Base-by-base conservation (phyloP, 2,329 filamentous ascomycete species). In the Hyphodiscus sp. region DNA sequence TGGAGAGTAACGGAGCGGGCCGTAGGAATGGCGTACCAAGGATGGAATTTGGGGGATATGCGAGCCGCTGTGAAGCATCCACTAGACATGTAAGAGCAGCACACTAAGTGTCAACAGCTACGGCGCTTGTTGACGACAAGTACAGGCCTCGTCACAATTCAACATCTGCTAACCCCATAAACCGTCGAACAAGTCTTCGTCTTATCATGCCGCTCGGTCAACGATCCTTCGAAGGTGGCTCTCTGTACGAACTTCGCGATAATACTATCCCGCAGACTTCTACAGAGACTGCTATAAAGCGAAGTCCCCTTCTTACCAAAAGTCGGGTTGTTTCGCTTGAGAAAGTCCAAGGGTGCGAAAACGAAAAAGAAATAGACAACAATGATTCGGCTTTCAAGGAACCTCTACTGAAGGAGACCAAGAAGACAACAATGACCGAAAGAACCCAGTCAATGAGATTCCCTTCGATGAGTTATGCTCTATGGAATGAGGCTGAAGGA, bases 141-240 rank as follows among this genome's bases (percentile, higher is more conserved):
- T 23, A 29, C 23, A 48, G 46, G 9, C 11, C 16, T 15, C 29
- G 41, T 10, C 29, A 19, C 49, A 19, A 45, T 33, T 38, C 53
- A 20, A 41, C 51, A 55, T 59, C 56, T 18, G 63, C 65, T 49
- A 63, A 53, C 15, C 60, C 61, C 2, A 52, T 65, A 46, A 63
- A 64, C 47, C 30, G 19, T 23, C 47, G 41, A 30, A 23, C 49
- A 23, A 50, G 45, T 50, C 20, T 30, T 26, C 55, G 46, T 52
- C 57, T 47, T 42, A 50, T 60, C 20, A 60, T 50, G 20, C 59
- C 58, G 13, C 47, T 46, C 52, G 46, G 55, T 54, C 18, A 33
- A 41, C 23, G 48, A 43, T 47, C 50, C 45, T 20, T 48, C 4
- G 47, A 60, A 26, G 52, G 42, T 20, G 47, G 60, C 23, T 43